Conservation (phyloP, 2,329 filamentous ascomycete species). For the Pleoardoris graminearum region DNA sequence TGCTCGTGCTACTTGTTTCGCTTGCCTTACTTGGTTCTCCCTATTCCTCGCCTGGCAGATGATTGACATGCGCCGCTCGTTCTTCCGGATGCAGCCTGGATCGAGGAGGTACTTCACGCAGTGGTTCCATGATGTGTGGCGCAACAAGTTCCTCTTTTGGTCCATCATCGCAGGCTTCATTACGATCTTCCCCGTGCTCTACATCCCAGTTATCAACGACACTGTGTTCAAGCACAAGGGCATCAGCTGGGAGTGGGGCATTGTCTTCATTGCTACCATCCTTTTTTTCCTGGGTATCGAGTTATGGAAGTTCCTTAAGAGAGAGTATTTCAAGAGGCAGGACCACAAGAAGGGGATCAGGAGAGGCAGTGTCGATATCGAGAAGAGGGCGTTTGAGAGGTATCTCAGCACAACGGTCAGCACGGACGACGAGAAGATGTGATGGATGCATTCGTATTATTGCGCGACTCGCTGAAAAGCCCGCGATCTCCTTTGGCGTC, state of each 20-base stretch:
- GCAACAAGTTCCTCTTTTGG: conserved; percentile 66
- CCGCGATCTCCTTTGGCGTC: background rate
- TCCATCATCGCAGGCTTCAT: conserved; percentile 50
- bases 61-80: conserved; percentile 70
- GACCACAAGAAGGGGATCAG: conserved; percentile 21
- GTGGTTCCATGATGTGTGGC: conserved; percentile 70
- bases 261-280: conserved; percentile 63
- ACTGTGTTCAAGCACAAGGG: conserved; percentile 67
- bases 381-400: conserved; percentile 37
- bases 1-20: conserved; percentile 73
- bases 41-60: conserved; percentile 80
- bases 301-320: conserved; percentile 69
- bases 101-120: conserved; percentile 59
- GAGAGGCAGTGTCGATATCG: conserved; percentile 35
- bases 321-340: conserved; percentile 46
- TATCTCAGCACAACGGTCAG: conserved; percentile 39
- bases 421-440: conserved; percentile 38
- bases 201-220: conserved; percentile 69
- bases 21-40: conserved; percentile 74
- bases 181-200: conserved; percentile 55
- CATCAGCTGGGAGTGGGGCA: conserved; percentile 71
- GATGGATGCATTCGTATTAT: too few relatives aligned
- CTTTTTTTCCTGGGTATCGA: conserved; percentile 69
- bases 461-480: background rate
- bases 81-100: conserved; percentile 73